Percentiles rank a stretch among this genome's conserved stretches.
phyloP scores from a whole-genome alignment of 1,284 basidiomycete genomes.

The Gymnopus androsaceus region DNA sequence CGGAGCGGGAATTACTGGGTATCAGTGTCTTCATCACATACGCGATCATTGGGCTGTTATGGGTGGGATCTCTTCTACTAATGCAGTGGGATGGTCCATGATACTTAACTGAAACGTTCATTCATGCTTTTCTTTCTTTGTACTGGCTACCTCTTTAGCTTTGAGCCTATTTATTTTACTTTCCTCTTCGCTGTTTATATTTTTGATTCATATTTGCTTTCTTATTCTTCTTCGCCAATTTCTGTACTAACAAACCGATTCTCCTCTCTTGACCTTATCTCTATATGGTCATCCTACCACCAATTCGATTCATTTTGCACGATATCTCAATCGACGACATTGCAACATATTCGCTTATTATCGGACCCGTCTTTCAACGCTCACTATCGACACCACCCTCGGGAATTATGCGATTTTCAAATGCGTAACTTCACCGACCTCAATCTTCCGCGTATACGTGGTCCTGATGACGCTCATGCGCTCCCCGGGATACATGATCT shows the following conservation, averaged over 20 bases:
- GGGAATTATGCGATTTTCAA: not conserved
- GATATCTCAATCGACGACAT: not conserved
- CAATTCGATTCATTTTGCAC: not conserved
- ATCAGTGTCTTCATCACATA: slow-evolving; percentile 3
- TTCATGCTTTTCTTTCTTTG: not conserved
- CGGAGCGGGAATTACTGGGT: not conserved
- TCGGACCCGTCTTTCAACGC: not conserved
- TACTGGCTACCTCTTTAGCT: not conserved
- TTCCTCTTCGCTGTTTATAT: not conserved
- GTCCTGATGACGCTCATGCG: not conserved
- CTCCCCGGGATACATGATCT: slow-evolving; percentile 4
- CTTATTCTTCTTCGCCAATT: not conserved
- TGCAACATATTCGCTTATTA: not conserved
- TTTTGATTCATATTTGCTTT: slow-evolving; percentile 13
- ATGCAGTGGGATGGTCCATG: not conserved
- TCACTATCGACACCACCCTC: not conserved
- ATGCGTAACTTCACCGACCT: not conserved
- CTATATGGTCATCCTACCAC: slow-evolving; percentile 1
- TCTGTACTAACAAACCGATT: slow-evolving; percentile 1
- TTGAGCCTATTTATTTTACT: not conserved
- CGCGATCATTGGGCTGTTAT: slow-evolving; percentile 1
- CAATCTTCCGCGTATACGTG: slow-evolving; percentile 1
- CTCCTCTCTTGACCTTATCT: not conserved
- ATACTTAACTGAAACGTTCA: too few species aligned
- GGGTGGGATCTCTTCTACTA: not conserved